phyloP scores from a whole-genome alignment of 1,284 basidiomycete species.

The Ceratobasidium theobromae region DNA sequence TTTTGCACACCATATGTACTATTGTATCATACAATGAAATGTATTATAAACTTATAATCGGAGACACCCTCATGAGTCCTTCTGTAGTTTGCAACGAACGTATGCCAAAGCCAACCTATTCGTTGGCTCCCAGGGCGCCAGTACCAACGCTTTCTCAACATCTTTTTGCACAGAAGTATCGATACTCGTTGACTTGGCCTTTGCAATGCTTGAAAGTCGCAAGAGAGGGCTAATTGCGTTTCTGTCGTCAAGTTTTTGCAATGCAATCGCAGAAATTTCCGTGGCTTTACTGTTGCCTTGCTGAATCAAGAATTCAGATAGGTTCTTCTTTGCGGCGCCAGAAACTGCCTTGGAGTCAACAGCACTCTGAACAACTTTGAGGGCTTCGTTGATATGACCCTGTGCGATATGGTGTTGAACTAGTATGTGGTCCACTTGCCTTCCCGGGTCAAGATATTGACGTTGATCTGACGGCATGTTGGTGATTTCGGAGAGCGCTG shows the following conservation, averaged over 20 bases:
- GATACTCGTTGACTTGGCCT: conserved; percentile 42
- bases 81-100: conserved; percentile 44
- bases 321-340: conserved; percentile 51
- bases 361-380: conserved; percentile 21
- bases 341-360: conserved; percentile 5
- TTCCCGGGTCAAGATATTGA: conserved; percentile 61
- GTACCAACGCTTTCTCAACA: conserved; percentile 67
- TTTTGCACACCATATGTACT: not conserved
- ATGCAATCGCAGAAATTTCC: conserved; percentile 35
- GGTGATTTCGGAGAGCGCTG: conserved; percentile 80
- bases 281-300: conserved; percentile 48
- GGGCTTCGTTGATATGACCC: conserved; percentile 26
- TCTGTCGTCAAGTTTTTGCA: conserved; percentile 30
- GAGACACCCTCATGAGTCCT: not conserved
- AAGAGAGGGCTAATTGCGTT: conserved; percentile 47
- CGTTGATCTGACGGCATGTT: conserved; percentile 64
- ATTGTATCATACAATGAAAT: not conserved
- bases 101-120: conserved; percentile 65
- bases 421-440: conserved; percentile 67
- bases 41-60: conserved; percentile 20
- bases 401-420: conserved; percentile 54
- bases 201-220: conserved; percentile 49
- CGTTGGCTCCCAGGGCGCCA: conserved; percentile 60
- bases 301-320: conserved; percentile 55
- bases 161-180: conserved; percentile 40